Conservation (phyloP, 768 basidiomycete genomes). For the Suillus variegatus region DNA sequence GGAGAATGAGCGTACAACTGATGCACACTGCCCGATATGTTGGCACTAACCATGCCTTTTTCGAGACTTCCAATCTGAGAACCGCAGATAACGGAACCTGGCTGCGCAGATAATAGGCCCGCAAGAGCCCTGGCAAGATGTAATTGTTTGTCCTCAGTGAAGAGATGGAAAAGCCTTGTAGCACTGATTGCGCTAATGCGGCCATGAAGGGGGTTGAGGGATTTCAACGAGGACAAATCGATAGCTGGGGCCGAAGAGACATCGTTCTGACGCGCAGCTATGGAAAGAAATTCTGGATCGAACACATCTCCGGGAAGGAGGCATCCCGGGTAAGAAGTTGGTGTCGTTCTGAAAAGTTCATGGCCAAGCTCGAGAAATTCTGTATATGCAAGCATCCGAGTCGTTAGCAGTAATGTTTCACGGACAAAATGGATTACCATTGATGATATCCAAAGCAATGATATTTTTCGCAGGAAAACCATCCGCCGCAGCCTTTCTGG, state of each 20-base stretch:
- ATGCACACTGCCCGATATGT: neutral
- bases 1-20: constrained; percentile 16
- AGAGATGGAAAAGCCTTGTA: constrained; percentile 47
- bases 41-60: constrained; percentile 9
- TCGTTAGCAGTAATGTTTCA: neutral
- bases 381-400: constrained; percentile 20
- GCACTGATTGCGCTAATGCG: constrained; percentile 52
- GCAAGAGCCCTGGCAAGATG: constrained; percentile 30
- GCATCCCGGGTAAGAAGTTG: constrained; percentile 49
- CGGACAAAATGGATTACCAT: constrained; percentile 27
- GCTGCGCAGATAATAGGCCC: constrained; percentile 27
- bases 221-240: constrained; percentile 35
- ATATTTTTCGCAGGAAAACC: constrained; percentile 43
- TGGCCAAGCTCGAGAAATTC: constrained; percentile 63
- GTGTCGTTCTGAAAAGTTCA: constrained; percentile 57
- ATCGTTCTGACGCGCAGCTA: constrained; percentile 31
- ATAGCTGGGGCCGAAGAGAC: constrained; percentile 27
- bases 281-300: constrained; percentile 42
- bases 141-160: constrained; percentile 30
- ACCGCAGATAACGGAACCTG: constrained; percentile 36
- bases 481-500: constrained; percentile 41
- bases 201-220: constrained; percentile 49
- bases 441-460: constrained; percentile 40
- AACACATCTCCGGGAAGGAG: constrained; percentile 61
- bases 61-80: constrained; percentile 21